phyloP scores from a whole-genome alignment of 2,329 filamentous ascomycete species.

The Lomentospora prolificans region DNA sequence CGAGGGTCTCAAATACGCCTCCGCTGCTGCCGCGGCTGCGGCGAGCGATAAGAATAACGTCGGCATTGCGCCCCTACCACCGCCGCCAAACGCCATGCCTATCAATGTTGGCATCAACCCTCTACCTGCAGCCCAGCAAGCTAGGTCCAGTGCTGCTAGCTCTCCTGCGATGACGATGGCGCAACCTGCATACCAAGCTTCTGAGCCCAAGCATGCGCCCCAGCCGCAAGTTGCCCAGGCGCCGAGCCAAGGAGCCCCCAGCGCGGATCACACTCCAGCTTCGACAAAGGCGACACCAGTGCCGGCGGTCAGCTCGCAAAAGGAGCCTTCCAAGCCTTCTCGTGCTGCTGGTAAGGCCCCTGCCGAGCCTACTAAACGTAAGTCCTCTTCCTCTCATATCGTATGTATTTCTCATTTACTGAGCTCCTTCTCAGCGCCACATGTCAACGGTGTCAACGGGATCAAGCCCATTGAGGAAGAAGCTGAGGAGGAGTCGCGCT shows the following conservation, averaged over 20 bases:
- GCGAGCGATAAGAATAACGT: conserved; percentile 80
- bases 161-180: conserved; percentile 40
- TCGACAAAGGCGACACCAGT: conserved; percentile 20
- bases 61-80: conserved; percentile 86
- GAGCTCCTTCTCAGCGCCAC: conserved; percentile 21
- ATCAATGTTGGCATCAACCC: conserved; percentile 30
- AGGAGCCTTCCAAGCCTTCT: conserved; percentile 20
- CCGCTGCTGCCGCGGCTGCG: conserved; percentile 85
- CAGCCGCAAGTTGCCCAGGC: neutral
- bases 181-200: conserved; percentile 32
- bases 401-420: conserved; percentile 9
- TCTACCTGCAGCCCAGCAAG: conserved; percentile 39
- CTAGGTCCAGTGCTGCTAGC: conserved; percentile 44
- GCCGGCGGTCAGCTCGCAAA: conserved; percentile 10
- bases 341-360: conserved; percentile 28
- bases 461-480: conserved; percentile 33
- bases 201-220: neutral
- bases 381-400: conserved; percentile 10
- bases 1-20: conserved; percentile 92
- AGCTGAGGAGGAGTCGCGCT: conserved; percentile 68
- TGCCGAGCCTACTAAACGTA: conserved; percentile 36
- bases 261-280: conserved; percentile 16
- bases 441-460: conserved; percentile 45
- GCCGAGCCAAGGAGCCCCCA: conserved; percentile 12
- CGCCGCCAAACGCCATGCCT: conserved; percentile 58